Evolutionary conservation across 805 yeast species (phyloP).

Genomic region (Candida broadrunensis): DNA sequence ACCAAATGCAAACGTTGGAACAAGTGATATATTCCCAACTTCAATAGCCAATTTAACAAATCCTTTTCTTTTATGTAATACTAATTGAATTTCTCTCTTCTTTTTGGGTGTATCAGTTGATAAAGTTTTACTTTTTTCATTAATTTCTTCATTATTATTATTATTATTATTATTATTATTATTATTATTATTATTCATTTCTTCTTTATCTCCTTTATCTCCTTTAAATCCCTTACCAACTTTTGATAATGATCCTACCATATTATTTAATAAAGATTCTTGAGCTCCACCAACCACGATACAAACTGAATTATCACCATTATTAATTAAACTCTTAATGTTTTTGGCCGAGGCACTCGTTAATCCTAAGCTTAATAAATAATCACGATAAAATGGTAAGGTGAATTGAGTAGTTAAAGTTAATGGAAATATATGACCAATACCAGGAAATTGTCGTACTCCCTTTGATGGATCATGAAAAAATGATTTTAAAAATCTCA

Average conservation of each 20-base stretch:
- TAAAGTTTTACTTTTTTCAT: conserved; percentile 5
- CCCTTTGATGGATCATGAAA: conserved; percentile 70
- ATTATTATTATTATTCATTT: too few relatives aligned
- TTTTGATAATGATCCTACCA: conserved; percentile 29
- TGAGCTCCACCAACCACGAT: conserved; percentile 96
- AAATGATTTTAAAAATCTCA: conserved; percentile 27
- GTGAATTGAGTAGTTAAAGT: conserved; percentile 82
- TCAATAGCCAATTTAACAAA: conserved; percentile 84
- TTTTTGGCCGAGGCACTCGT: conserved; percentile 80
- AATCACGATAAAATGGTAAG: conserved; percentile 84
- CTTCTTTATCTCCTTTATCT: conserved; percentile 1
- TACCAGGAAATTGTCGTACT: conserved; percentile 73
- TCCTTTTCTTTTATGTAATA: conserved; percentile 77
- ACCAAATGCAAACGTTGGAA: conserved; percentile 90
- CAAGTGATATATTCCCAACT: conserved; percentile 72
- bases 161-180: conserved; percentile 29
- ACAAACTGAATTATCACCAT: conserved; percentile 70
- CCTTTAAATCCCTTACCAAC: conserved; percentile 33
- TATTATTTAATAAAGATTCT: conserved; percentile 63
- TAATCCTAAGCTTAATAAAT: conserved; percentile 74
- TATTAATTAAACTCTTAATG: conserved; percentile 58
- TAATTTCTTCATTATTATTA: conserved; percentile 26
- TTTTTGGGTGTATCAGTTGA: not conserved
- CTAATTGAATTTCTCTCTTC: conserved; percentile 57
- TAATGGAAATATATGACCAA: conserved; percentile 67